Evolutionary conservation across 129 eudicot species (phyloP), one percentile per base, ranked within the genome.

Genomic region (Helianthus tuberosus): DNA sequence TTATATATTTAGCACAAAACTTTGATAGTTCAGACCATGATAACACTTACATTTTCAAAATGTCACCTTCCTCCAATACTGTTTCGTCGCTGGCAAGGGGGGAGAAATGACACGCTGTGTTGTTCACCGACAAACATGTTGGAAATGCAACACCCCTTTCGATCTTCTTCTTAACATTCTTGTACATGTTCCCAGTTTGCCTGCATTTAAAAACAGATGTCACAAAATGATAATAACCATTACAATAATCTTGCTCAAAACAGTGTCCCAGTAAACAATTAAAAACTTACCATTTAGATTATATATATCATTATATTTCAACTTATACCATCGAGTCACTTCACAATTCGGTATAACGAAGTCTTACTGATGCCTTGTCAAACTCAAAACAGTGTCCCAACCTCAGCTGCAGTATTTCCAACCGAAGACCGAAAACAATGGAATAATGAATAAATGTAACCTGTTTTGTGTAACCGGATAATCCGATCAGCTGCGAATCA

Each of bases 111-210:
- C 94, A 86, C 15, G 91, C 84, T 1, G 85, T 79, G 75, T 91
- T 95, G 82, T 95, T 95, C 32, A 95, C 94, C 3, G 97, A 95
- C 60, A 95, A 63, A 82, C 96, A 95, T n/a, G 97, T 95, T 6
- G 99, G 99, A 58, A 95, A 95, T 0, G 97, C 97, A 66, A 95
- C 87, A 29, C 99, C 99, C 70, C 86, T 86, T 65, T 89, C 96
- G 58, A 91, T 87, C 85, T 95, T 95, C 89, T 91, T 91, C 83
- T 95, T 91, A 13, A 82, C 93, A 80, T 89, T 90, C 83, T 94
- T 94, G 86, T 94, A 94, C 91, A 88, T 88, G 48, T 71, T 86
- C 5, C 91, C 96, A 23, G 93, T 68, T 78, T 88, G 97, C 79
- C 98, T 90, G 67, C 51, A 72, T 25, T 70, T 16, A 49, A 39